Evolutionary conservation across 2,329 filamentous ascomycete species (phyloP).

Genomic region (Ophiostoma himal-ulmi): DNA sequence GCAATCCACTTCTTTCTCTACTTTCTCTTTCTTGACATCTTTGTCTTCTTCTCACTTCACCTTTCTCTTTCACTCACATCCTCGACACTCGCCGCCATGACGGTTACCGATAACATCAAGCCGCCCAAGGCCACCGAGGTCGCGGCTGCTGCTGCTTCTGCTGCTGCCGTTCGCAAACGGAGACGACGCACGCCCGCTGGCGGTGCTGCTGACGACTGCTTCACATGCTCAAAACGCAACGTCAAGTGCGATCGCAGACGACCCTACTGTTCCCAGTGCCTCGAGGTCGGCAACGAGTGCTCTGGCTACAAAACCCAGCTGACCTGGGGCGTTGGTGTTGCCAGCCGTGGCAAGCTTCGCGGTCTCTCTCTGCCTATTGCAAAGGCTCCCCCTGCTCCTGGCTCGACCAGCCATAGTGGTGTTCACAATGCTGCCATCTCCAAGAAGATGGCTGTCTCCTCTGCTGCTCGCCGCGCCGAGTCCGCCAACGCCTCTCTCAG

Average conservation of each 20-base stretch:
- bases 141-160: conserved; percentile 32
- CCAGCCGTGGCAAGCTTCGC: conserved; percentile 88
- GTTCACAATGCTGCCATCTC: conserved; percentile 30
- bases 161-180: conserved; percentile 54
- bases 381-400: conserved; percentile 50
- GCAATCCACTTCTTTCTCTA: conserved; percentile 5
- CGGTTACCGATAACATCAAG: conserved; percentile 43
- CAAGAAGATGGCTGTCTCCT: conserved; percentile 43
- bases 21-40: background rate
- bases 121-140: conserved; percentile 39
- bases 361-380: conserved; percentile 72
- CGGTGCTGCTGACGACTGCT: conserved; percentile 91
- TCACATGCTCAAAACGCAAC: conserved; percentile 78
- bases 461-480: conserved; percentile 38
- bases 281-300: conserved; percentile 87
- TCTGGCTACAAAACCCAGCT: conserved; percentile 94
- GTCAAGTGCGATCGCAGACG: conserved; percentile 84
- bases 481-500: conserved; percentile 35
- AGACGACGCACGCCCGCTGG: conserved; percentile 82
- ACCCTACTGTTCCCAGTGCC: conserved; percentile 91
- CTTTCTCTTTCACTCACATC: conserved; percentile 28
- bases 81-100: conserved; percentile 37
- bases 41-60: conserved; percentile 27
- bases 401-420: conserved; percentile 5
- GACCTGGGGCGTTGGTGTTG: conserved; percentile 94